These are phyloP conservation scores for Pezicula neosporulosa DNA, from an alignment of 2,329 filamentous ascomycete species.

Conservation along the genomic window DNA sequence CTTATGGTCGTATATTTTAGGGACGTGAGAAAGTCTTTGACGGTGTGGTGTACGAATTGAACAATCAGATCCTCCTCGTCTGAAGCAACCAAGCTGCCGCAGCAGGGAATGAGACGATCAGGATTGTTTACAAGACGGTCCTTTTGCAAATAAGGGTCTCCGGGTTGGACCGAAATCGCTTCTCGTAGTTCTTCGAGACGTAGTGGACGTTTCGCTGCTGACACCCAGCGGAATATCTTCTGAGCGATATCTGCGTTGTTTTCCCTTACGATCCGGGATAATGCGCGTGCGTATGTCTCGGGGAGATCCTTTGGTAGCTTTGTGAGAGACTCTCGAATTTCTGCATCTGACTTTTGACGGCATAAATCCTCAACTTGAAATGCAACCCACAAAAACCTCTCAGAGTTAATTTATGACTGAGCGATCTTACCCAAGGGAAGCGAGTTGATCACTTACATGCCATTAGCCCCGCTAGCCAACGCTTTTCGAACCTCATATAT, in stretches of 20 bases:
- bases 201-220: constrained; percentile 28
- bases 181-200: constrained; percentile 34
- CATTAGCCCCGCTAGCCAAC: constrained; percentile 26
- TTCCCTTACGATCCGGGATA: constrained; percentile 21
- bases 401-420: constrained; percentile 4
- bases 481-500: constrained; percentile 21
- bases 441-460: constrained; percentile 31
- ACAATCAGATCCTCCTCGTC: constrained; percentile 28
- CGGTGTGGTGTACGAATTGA: constrained; percentile 31
- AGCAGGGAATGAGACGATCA: constrained; percentile 26
- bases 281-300: constrained; percentile 27
- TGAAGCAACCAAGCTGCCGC: constrained; percentile 30
- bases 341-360: constrained; percentile 27
- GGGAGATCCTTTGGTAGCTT: constrained; percentile 28
- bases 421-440: too few species aligned
- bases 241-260: constrained; percentile 13
- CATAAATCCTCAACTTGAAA: constrained; percentile 34
- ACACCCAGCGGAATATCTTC: constrained; percentile 30
- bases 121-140: constrained; percentile 26
- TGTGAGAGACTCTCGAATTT: constrained; percentile 26
- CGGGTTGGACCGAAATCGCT: constrained; percentile 32
- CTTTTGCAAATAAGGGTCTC: constrained; percentile 18
- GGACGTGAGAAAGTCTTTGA: constrained; percentile 25
- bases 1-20: constrained; percentile 3
- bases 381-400: constrained; percentile 37